These are phyloP conservation scores for Rheum nobile DNA, from an alignment of 148 eudicot genomes.

Conservation along the genomic window DNA sequence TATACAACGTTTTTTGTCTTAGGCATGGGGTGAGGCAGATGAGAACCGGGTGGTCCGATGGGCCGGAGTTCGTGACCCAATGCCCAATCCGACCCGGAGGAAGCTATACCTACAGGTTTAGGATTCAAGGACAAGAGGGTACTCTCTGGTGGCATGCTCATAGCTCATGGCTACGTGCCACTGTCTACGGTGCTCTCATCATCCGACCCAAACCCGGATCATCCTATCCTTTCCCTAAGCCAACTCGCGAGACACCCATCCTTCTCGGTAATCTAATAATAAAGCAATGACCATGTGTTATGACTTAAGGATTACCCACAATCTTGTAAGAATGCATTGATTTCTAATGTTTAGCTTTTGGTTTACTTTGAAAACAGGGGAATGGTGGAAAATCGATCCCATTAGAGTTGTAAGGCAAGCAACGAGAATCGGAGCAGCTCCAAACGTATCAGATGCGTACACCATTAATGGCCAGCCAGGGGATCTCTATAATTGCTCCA, in stretches of 20 bases:
- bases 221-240: constrained; percentile 14
- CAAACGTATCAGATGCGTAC: constrained; percentile 9
- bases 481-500: constrained; percentile 9
- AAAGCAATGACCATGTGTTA: not conserved
- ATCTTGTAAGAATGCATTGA: not conserved
- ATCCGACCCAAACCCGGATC: constrained; percentile 4
- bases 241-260: constrained; percentile 1
- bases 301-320: not conserved
- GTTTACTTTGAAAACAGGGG: constrained; percentile 2
- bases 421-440: constrained; percentile 3
- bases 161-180: constrained; percentile 7
- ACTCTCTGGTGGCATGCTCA: constrained; percentile 18
- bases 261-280: constrained; percentile 4
- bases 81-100: constrained; percentile 14
- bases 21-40: constrained; percentile 13
- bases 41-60: constrained; percentile 13
- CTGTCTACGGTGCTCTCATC: constrained; percentile 12
- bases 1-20: no score
- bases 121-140: constrained; percentile 9
- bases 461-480: constrained; percentile 13
- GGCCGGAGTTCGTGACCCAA: constrained; percentile 11
- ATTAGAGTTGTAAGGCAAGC: not conserved
- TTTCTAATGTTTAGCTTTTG: not conserved
- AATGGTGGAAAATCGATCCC: constrained; percentile 8
- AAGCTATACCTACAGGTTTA: constrained; percentile 12